phyloP scores from a whole-genome alignment of 495 filamentous ascomycete species.

The Aspergillus biplanus region DNA sequence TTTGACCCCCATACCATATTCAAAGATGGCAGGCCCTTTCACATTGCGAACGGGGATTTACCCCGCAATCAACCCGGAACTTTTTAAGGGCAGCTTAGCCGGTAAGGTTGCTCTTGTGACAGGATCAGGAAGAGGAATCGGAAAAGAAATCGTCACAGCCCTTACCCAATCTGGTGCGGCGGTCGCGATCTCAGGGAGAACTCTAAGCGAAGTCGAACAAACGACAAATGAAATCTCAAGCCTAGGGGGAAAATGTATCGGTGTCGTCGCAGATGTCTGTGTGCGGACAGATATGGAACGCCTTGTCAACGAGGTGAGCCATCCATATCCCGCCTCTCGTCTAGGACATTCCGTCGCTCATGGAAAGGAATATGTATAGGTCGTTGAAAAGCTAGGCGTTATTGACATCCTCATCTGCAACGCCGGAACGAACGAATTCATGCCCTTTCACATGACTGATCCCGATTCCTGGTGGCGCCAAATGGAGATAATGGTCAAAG shows the following conservation, averaged over 20 bases:
- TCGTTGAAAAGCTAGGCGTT: background rate
- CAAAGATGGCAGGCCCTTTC: background rate
- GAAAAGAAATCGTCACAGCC: background rate
- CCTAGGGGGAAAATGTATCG: background rate
- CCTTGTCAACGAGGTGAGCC: background rate
- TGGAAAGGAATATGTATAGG: background rate
- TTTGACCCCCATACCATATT: background rate
- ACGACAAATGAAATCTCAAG: background rate
- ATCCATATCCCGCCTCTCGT: background rate
- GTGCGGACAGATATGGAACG: background rate
- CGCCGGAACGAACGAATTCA: background rate
- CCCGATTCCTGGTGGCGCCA: background rate
- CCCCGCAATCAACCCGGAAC: background rate
- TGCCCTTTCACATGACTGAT: slow-evolving; percentile 1
- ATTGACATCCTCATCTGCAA: slow-evolving; percentile 7
- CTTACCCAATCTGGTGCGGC: background rate
- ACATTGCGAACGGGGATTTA: background rate
- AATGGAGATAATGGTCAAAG: background rate
- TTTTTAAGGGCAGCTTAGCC: background rate
- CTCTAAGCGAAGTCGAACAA: background rate
- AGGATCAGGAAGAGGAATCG: slow-evolving; percentile 1
- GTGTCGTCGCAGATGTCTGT: background rate
- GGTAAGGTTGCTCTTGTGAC: background rate
- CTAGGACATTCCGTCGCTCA: background rate
- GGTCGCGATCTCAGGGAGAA: background rate